Evolutionary conservation across 768 basidiomycete species (phyloP).

Genomic region (Phlegmacium glaucopus): DNA sequence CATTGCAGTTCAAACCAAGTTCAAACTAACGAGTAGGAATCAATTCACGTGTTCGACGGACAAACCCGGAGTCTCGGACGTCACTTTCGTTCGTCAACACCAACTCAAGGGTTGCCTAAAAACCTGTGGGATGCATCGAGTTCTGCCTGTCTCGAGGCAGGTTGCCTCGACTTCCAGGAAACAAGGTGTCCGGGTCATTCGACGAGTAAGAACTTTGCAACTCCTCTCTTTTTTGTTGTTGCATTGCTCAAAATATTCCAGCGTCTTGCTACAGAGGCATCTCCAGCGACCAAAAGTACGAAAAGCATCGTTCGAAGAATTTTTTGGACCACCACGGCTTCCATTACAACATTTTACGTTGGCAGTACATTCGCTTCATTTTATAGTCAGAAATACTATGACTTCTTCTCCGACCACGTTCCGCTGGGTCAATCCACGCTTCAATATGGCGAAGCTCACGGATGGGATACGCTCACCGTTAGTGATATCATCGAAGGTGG

Average conservation of each 20-base stretch:
- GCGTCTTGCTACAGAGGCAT: constrained; percentile 62
- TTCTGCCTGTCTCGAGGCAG: constrained; percentile 53
- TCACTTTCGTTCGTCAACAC: constrained; percentile 16
- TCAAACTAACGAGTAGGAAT: too few species aligned
- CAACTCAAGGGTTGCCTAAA: constrained; percentile 16
- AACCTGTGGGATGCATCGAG: constrained; percentile 49
- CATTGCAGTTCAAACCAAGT: neutral
- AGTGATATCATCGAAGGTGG: constrained; percentile 53
- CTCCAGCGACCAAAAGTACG: constrained; percentile 40
- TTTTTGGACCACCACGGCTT: constrained; percentile 63
- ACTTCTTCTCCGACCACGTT: constrained; percentile 79
- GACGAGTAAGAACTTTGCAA: constrained; percentile 47
- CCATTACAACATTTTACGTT: constrained; percentile 76
- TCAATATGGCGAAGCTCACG: constrained; percentile 74
- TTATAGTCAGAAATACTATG: constrained; percentile 75
- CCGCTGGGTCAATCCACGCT: constrained; percentile 77
- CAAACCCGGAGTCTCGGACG: too few species aligned
- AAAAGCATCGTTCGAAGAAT: constrained; percentile 53
- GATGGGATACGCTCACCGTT: constrained; percentile 76
- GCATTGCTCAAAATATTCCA: constrained; percentile 21
- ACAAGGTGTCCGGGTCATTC: constrained; percentile 47
- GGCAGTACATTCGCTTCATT: constrained; percentile 78
- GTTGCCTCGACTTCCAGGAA: constrained; percentile 42
- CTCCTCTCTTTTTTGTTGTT: neutral
- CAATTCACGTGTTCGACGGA: too few species aligned